Evolutionary conservation across 352 stramenopile genomes (phyloP), one percentile per base, ranked within the genome.

Genomic region (Phytopythium helicoides): DNA sequence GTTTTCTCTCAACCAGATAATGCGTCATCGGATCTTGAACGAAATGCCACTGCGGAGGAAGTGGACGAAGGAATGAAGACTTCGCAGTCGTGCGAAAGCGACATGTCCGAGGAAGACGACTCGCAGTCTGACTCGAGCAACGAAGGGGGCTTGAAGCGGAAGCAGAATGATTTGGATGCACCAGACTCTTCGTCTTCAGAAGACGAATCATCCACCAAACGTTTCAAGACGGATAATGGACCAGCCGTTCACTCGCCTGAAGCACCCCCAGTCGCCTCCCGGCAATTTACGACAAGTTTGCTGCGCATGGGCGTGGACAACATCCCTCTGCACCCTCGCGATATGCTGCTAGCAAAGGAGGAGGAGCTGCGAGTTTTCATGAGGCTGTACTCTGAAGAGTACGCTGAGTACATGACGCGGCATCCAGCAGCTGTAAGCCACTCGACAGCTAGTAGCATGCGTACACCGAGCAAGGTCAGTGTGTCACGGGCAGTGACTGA

Each of bases 361-460:
- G 68, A 80, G 37, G 50, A 69, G 39, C 54, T 87, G 19, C 71
- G 73, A 19, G 34, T 58, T 14, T 84, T 75, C 58, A 86, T 87
- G 76, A 56, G 81, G 49, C 64, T 80, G 49, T 87, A 87, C 61
- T 70, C 79, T 44, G 68, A 63, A 47, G 71, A 87, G 51, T 87
- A 86, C 39, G 69, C 80, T 12, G 56, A 78, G n/a, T 76, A 79
- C 44, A 47, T 84, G 46, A 62, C 73, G 40, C 9, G 60, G 18
- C 51, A 63, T 14, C 62, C 72, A 23, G n/a, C n/a, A n/a, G 28
- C 28, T 9, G 5, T 33, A 9, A 9, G 5, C 28, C 65, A 64
- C 62, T 54, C 21, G 36, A 65, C 53, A 58, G 25, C 21, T 19
- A 39, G 15, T 8, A 8, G 15, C 25, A 54, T 40, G 18, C 11